These are phyloP conservation scores for Fusarium ambrosium DNA, from an alignment of 2,329 filamentous ascomycete species.

Conservation along the genomic window DNA sequence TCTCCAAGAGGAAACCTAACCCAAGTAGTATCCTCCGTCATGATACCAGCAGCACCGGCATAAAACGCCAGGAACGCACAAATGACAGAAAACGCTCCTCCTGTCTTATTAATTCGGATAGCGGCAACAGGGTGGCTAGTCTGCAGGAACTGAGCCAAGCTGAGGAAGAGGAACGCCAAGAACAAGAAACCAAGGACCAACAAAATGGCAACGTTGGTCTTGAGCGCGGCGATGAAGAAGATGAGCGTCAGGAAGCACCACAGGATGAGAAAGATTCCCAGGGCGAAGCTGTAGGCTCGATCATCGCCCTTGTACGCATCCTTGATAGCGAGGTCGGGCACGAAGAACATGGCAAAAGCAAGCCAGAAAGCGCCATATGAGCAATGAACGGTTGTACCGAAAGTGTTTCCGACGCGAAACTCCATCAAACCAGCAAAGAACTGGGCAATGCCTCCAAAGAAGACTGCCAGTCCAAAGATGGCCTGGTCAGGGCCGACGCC, in stretches of 20 bases:
- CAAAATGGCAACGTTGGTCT: constrained; percentile 71
- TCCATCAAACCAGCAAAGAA: constrained; percentile 73
- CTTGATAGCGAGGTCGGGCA: constrained; percentile 64
- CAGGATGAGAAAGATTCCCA: constrained; percentile 70
- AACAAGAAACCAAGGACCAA: constrained; percentile 70
- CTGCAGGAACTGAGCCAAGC: constrained; percentile 67
- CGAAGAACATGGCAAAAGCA: constrained; percentile 69
- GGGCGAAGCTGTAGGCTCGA: constrained; percentile 61
- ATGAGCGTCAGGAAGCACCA: constrained; percentile 72
- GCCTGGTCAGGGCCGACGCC: constrained; percentile 53
- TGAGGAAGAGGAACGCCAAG: constrained; percentile 70
- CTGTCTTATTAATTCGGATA: constrained; percentile 59
- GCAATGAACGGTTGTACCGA: constrained; percentile 71
- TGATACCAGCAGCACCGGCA: constrained; percentile 56
- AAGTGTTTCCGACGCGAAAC: constrained; percentile 70
- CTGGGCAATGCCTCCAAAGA: constrained; percentile 77
- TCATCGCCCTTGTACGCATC: constrained; percentile 56
- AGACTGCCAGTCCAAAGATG: constrained; percentile 54
- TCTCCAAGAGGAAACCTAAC: constrained; percentile 58
- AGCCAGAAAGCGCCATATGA: constrained; percentile 75
- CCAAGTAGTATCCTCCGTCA: constrained; percentile 58
- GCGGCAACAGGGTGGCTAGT: constrained; percentile 54
- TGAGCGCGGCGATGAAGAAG: constrained; percentile 67
- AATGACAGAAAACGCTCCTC: constrained; percentile 55
- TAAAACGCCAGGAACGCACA: constrained; percentile 56